Conservation (phyloP, 495 filamentous ascomycete species). For the Aspergillus baeticus region DNA sequence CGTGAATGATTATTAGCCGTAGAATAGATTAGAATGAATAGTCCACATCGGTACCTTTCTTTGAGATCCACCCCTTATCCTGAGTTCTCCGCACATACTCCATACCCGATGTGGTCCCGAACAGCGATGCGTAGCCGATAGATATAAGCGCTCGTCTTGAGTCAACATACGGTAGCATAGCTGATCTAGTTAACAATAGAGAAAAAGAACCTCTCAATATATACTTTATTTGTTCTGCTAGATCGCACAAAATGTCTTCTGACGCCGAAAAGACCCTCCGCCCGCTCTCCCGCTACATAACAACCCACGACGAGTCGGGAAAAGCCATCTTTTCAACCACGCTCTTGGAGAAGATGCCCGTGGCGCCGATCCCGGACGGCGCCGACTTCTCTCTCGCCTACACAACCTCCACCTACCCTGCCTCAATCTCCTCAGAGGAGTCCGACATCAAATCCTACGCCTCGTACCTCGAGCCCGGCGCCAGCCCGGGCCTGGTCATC, state of each 20-base stretch:
- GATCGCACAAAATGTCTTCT: constrained; percentile 14
- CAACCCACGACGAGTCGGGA: constrained; percentile 32
- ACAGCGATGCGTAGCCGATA: constrained; percentile 1
- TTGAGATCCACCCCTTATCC: background rate
- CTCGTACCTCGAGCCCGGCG: constrained; percentile 29
- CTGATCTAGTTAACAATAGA: background rate
- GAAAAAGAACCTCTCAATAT: too few relatives aligned
- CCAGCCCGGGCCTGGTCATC: constrained; percentile 46
- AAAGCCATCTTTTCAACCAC: constrained; percentile 32
- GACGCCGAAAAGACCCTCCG: constrained; percentile 25
- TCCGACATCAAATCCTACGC: constrained; percentile 42
- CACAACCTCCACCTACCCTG: constrained; percentile 54
- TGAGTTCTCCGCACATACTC: background rate
- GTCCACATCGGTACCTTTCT: background rate
- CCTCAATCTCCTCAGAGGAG: constrained; percentile 46
- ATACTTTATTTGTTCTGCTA: too few relatives aligned
- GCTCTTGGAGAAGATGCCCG: constrained; percentile 24
- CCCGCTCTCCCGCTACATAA: constrained; percentile 39
- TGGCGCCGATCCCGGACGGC: constrained; percentile 23
- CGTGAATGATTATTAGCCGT: background rate
- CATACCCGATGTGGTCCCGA: constrained; percentile 34
- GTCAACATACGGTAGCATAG: too few relatives aligned
- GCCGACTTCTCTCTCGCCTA: constrained; percentile 40
- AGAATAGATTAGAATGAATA: background rate
- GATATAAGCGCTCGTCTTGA: background rate